Evolutionary conservation across 306 rosid genomes (phyloP), one percentile per base, ranked within the genome.

Genomic region (Arachis stenosperma): DNA sequence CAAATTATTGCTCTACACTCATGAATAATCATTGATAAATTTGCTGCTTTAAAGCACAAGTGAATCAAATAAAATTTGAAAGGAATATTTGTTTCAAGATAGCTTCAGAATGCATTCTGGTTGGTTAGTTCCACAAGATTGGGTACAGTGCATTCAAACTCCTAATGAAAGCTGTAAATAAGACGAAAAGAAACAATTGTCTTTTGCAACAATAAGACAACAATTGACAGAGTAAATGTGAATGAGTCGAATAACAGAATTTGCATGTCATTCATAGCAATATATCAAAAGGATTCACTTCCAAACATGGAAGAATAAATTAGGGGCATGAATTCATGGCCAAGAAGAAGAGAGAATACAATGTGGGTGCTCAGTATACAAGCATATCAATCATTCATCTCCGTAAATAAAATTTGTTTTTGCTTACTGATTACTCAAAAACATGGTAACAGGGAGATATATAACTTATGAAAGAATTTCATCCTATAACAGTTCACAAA

Each of bases 401-500:
- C 37, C 3, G 76, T 62, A 74, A 73, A 66, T 66, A 68, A 67
- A 61, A 62, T 40, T 40, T 75, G 72, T 67, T 64, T 71, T 13
- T 75, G 74, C 69, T 75, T n/a, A 74, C 60, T 65, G 37, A 80
- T 80, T 61, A 57, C 79, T 64, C 61, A 12, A 13, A 75, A 75
- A 63, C 75, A 78, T 66, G 11, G 44, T 13, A 71, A 74, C 69
- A 78, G 67, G 78, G 46, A 71, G 77, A 77, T 59, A 27, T 74
- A 69, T 65, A 36, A 78, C 76, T 65, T 71, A 70, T 55, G 76
- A 85, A 85, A 83, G 85, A 88, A 88, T 81, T 79, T 67, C 72
- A 70, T 61, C 73, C 76, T 81, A 59, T 81, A 63, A 70, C 58
- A 33, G 59, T 66, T 79, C 81, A 76, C 75, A 59, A 81, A 69